phyloP scores from a whole-genome alignment of 106 monocot species.

The Dendrobium catenatum region DNA sequence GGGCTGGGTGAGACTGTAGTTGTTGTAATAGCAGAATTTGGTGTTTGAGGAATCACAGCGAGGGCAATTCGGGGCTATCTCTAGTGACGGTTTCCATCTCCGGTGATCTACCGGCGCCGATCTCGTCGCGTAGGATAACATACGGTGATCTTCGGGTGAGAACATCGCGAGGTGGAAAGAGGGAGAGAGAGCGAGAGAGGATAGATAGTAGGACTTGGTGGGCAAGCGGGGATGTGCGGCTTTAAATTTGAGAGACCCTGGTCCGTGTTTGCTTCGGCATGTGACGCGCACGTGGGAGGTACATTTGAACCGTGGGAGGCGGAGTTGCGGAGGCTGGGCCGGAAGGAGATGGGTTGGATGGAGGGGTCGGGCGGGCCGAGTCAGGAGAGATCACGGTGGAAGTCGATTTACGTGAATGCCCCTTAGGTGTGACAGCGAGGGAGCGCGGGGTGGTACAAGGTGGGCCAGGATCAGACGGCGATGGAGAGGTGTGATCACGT shows the following conservation, averaged over 20 bases:
- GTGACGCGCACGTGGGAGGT: constrained; percentile 15
- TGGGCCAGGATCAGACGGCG: not conserved
- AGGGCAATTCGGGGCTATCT: constrained; percentile 47
- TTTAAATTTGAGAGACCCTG: constrained; percentile 1
- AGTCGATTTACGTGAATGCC: constrained; percentile 1
- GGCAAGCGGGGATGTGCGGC: not conserved
- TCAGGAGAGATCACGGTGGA: not conserved
- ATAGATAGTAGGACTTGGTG: not conserved
- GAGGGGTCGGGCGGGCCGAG: not conserved
- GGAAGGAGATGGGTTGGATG: not conserved
- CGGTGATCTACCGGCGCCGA: not conserved
- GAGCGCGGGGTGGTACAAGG: not conserved
- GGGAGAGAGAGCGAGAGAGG: not conserved
- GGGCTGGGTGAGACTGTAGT: constrained; percentile 45
- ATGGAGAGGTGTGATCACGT: constrained; percentile 9
- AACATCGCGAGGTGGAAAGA: not conserved
- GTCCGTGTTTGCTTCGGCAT: not conserved
- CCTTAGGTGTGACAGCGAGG: not conserved
- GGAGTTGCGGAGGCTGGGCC: not conserved
- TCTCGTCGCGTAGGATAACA: constrained; percentile 7
- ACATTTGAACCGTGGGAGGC: not conserved
- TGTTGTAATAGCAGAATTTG: constrained; percentile 56
- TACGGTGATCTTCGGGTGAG: not conserved
- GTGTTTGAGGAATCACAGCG: constrained; percentile 39
- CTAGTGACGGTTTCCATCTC: constrained; percentile 42